phyloP scores from a whole-genome alignment of 805 yeast genomes.

The Kodamaea sagamina region DNA sequence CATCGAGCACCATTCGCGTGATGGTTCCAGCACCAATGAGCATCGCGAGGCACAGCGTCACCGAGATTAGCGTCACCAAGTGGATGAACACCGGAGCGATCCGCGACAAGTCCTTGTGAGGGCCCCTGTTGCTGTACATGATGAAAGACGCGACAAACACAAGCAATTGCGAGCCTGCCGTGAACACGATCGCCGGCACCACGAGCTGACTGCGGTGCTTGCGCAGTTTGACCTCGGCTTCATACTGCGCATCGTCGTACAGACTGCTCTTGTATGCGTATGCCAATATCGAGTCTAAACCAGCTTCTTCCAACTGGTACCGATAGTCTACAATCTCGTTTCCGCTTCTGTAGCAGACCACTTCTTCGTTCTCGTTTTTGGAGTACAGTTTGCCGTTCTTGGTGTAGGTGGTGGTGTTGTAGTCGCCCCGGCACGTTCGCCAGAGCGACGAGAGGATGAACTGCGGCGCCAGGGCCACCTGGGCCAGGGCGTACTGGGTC shows the following conservation, averaged over 20 bases:
- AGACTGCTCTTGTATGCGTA: conserved; percentile 43
- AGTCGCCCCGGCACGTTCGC: conserved; percentile 49
- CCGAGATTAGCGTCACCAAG: conserved; percentile 36
- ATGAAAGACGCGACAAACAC: conserved; percentile 31
- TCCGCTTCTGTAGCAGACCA: conserved; percentile 23
- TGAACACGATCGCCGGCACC: conserved; percentile 30
- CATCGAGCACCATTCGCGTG: conserved; percentile 25
- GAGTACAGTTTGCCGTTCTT: conserved; percentile 18
- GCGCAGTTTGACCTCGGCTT: conserved; percentile 15
- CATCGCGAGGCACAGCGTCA: conserved; percentile 34
- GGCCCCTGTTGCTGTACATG: conserved; percentile 40
- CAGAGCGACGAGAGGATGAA: conserved; percentile 42
- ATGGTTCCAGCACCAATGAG: conserved; percentile 32
- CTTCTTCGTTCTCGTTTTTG: conserved; percentile 21
- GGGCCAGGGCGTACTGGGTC: conserved; percentile 46
- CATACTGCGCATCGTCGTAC: conserved; percentile 15
- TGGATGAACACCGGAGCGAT: conserved; percentile 39
- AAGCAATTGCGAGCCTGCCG: conserved; percentile 29
- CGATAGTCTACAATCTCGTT: conserved; percentile 42
- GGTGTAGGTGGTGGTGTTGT: conserved; percentile 23
- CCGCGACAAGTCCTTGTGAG: conserved; percentile 31
- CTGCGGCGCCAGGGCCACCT: conserved; percentile 53
- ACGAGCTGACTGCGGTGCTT: conserved; percentile 24
- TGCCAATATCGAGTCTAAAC: conserved; percentile 46
- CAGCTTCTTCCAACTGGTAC: conserved; percentile 38